Evolutionary conservation across 805 yeast species (phyloP).

Genomic region (Metschnikowia baotianmanensis): DNA sequence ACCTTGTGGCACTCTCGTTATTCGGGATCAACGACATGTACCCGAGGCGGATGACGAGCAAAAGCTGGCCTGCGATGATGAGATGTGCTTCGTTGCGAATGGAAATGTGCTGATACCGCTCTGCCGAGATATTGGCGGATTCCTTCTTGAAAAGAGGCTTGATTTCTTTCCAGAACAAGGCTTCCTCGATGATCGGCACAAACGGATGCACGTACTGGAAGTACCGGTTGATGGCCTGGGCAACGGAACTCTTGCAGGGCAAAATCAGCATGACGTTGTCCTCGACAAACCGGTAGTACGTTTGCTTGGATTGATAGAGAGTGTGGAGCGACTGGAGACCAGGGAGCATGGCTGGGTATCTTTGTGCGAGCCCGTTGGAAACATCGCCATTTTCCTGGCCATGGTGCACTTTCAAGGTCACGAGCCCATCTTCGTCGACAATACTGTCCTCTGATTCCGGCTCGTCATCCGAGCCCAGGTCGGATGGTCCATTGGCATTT

Average conservation of each 20-base stretch:
- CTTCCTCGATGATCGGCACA: conserved; percentile 35
- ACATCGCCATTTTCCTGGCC: conserved; percentile 3
- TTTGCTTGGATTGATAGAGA: conserved; percentile 20
- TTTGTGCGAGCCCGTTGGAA: neutral
- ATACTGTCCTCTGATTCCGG: conserved; percentile 16
- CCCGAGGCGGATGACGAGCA: conserved; percentile 34
- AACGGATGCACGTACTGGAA: conserved; percentile 42
- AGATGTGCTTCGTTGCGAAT: conserved; percentile 34
- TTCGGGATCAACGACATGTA: conserved; percentile 40
- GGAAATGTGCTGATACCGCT: conserved; percentile 22
- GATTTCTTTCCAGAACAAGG: conserved; percentile 26
- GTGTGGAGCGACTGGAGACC: conserved; percentile 23
- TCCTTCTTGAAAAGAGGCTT: conserved; percentile 23
- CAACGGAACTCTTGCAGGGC: conserved; percentile 27
- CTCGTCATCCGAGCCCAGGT: conserved; percentile 12
- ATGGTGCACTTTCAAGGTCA: conserved; percentile 27
- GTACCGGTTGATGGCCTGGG: conserved; percentile 30
- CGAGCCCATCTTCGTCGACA: conserved; percentile 29
- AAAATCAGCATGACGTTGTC: conserved; percentile 28
- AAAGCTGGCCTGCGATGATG: conserved; percentile 27
- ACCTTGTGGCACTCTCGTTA: conserved; percentile 26
- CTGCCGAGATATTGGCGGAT: conserved; percentile 6
- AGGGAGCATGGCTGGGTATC: neutral
- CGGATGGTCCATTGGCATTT: no score
- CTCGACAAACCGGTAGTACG: conserved; percentile 29